These are phyloP conservation scores for Ogataea paraovalis DNA, from an alignment of 805 yeast genomes.

Conservation along the genomic window DNA sequence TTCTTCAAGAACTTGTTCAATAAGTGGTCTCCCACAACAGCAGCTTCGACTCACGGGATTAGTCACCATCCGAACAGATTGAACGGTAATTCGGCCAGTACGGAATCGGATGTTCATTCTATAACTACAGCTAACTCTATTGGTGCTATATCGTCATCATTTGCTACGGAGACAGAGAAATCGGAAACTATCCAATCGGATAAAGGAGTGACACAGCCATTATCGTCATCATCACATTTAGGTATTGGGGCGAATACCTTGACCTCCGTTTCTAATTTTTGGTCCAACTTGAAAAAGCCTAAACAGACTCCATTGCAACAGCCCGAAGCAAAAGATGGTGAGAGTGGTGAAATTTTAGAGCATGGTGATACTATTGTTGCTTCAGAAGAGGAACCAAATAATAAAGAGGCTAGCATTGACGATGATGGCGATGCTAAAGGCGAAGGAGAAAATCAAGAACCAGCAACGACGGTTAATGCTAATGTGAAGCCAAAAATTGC, in stretches of 20 bases:
- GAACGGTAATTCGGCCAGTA: background rate
- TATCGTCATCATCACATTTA: background rate
- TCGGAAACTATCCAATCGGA: background rate
- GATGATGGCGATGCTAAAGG: background rate
- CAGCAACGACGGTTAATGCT: background rate
- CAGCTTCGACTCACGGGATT: background rate
- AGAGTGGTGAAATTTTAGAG: no score
- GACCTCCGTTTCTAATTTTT: conserved; percentile 1
- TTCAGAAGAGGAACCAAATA: no score
- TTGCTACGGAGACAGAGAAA: background rate
- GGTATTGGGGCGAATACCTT: background rate
- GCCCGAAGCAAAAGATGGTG: background rate
- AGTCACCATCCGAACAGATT: background rate
- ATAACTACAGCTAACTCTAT: background rate
- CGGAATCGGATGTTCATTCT: background rate
- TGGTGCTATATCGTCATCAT: background rate
- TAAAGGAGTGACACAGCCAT: no score
- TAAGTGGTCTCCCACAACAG: conserved; percentile 1
- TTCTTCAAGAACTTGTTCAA: conserved; percentile 11
- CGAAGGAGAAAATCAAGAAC: background rate
- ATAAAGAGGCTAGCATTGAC: background rate
- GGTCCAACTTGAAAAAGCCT: background rate
- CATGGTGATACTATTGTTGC: no score
- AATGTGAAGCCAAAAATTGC: background rate
- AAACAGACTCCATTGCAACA: background rate